Evolutionary conservation across 805 yeast species (phyloP).

Genomic region (Ogataea saltuana): DNA sequence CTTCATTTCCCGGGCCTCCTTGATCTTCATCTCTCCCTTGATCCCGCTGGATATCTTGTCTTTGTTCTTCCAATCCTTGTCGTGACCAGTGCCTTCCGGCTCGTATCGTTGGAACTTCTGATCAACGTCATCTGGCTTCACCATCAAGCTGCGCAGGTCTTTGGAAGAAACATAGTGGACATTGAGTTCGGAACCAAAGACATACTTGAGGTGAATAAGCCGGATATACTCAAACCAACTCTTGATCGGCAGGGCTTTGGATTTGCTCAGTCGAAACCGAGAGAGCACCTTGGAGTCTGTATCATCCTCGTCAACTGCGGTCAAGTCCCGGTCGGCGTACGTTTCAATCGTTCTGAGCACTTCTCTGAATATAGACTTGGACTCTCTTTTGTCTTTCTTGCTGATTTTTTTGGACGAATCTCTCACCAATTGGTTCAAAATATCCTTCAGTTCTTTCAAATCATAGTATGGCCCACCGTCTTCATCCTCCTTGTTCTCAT

Average conservation of each 20-base stretch:
- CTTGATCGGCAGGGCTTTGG: constrained; percentile 47
- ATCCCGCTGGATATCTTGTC: constrained; percentile 21
- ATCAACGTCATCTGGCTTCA: constrained; percentile 18
- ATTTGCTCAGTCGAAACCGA: constrained; percentile 45
- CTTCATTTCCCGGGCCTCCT: constrained; percentile 29
- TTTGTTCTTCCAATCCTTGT: constrained; percentile 21
- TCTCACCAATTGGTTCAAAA: constrained; percentile 45
- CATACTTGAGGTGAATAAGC: constrained; percentile 49
- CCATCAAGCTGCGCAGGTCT: constrained; percentile 26
- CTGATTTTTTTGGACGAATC: constrained; percentile 58
- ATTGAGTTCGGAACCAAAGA: constrained; percentile 53
- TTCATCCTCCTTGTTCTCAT: constrained; percentile 44
- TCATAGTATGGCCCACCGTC: constrained; percentile 51
- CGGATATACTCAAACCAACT: constrained; percentile 53
- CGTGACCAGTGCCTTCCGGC: constrained; percentile 10
- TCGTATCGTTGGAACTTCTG: constrained; percentile 16
- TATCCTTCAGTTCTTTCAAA: constrained; percentile 45
- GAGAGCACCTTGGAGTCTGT: constrained; percentile 21
- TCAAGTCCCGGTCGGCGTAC: constrained; percentile 36
- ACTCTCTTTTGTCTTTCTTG: constrained; percentile 61
- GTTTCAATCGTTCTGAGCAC: constrained; percentile 49
- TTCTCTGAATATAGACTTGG: constrained; percentile 61
- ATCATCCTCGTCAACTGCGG: constrained; percentile 8
- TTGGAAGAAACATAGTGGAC: constrained; percentile 42
- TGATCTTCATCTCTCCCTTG: constrained; percentile 28